These are phyloP conservation scores for Fusarium sacchari DNA, from an alignment of 2,329 filamentous ascomycete species.

Conservation along the genomic window DNA sequence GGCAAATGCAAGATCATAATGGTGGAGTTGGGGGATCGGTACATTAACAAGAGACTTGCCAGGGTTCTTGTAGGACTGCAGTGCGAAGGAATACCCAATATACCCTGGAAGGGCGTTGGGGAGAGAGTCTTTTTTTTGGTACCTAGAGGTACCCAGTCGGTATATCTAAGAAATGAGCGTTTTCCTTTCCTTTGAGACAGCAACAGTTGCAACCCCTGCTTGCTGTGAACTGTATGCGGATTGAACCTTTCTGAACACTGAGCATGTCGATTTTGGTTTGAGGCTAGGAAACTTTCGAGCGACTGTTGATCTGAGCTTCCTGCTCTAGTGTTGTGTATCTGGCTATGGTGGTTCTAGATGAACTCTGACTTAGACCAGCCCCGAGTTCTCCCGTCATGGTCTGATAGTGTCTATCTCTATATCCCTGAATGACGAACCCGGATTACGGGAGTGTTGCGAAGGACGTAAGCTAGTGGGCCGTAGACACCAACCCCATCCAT, in stretches of 20 bases:
- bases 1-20: constrained; percentile 8
- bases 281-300: not conserved
- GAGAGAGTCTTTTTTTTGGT: constrained; percentile 33
- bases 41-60: not conserved
- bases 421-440: not conserved
- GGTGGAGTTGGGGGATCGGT: constrained; percentile 4
- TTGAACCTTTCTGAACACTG: not conserved
- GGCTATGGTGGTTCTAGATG: not conserved
- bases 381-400: not conserved
- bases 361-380: not conserved
- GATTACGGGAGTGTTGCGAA: not conserved
- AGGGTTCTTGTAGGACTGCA: constrained; percentile 37
- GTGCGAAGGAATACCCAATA: constrained; percentile 42
- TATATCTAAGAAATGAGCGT: constrained; percentile 17
- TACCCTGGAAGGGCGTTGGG: constrained; percentile 45
- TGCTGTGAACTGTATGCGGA: not conserved
- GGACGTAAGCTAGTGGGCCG: not conserved
- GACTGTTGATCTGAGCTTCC: not conserved
- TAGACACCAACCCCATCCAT: not conserved
- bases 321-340: not conserved
- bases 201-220: not conserved
- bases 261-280: not conserved
- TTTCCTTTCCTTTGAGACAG: not conserved
- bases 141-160: constrained; percentile 1
- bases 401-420: not conserved